These are phyloP conservation scores for Nakaseomyces sp. DNA, from an alignment of 1,139 yeast species.

Conservation along the genomic window DNA sequence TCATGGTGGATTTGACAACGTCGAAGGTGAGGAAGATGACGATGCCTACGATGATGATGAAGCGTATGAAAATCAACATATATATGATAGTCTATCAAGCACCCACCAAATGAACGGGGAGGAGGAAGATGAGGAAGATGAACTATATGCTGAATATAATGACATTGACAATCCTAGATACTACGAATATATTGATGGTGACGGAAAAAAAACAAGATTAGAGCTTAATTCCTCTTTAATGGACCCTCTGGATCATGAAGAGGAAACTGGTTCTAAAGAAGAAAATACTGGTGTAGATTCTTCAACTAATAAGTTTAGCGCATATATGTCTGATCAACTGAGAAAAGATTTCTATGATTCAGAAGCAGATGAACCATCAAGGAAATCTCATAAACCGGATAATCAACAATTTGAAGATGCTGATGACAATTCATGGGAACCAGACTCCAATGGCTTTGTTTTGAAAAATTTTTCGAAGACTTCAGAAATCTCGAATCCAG, in stretches of 20 bases:
- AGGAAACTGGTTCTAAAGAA: conserved; percentile 16
- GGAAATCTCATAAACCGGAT: conserved; percentile 13
- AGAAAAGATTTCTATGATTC: conserved; percentile 39
- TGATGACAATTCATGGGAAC: conserved; percentile 10
- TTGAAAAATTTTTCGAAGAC: conserved; percentile 12
- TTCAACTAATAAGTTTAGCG: conserved; percentile 51
- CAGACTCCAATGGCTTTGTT: conserved; percentile 12
- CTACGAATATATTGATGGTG: conserved; percentile 37
- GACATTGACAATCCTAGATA: conserved; percentile 25
- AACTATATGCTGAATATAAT: conserved; percentile 19
- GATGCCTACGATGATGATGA: conserved; percentile 15
- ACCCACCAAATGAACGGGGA: conserved; percentile 10
- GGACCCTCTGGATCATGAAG: conserved; percentile 12
- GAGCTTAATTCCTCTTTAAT: conserved; percentile 15
- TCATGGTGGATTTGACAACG: neutral
- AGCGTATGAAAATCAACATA: conserved; percentile 15
- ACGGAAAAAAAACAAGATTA: conserved; percentile 26
- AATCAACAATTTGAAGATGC: conserved; percentile 2
- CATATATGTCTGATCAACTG: conserved; percentile 78
- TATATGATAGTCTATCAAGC: conserved; percentile 4
- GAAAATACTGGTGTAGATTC: conserved; percentile 21
- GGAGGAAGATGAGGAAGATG: conserved; percentile 14
- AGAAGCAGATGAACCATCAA: conserved; percentile 17
- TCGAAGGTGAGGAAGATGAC: conserved; percentile 9
- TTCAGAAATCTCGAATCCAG: conserved; percentile 14